Conservation (phyloP, 805 yeast species). For the Vanderwaltozyma tropicalis region DNA sequence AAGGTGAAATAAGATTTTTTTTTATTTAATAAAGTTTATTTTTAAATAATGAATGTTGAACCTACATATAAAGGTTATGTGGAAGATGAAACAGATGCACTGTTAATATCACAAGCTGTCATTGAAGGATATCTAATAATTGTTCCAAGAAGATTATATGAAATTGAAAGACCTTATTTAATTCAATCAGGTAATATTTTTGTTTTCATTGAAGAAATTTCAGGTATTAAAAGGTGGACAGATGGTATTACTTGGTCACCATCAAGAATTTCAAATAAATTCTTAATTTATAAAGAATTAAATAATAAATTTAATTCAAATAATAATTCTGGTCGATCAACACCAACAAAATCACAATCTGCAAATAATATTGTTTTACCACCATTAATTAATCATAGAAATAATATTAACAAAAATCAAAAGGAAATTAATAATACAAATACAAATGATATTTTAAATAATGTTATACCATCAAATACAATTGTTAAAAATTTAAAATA, state of each 20-base stretch:
- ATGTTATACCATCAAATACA: too few relatives aligned
- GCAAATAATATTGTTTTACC: not conserved
- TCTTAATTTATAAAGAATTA: slow-evolving; percentile 67
- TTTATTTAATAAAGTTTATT: too few relatives aligned
- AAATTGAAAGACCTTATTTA: slow-evolving; percentile 54
- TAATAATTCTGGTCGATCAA: not conserved
- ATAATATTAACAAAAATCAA: too few relatives aligned
- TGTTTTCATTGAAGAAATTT: slow-evolving; percentile 71
- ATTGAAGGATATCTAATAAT: slow-evolving; percentile 47
- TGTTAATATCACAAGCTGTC: slow-evolving; percentile 71
- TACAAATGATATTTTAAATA: too few relatives aligned
- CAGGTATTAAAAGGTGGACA: slow-evolving; percentile 90
- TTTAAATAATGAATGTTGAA: slow-evolving; percentile 27
- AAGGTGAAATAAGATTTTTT: too few relatives aligned
- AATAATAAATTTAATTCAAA: slow-evolving; percentile 7
- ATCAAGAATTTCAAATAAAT: slow-evolving; percentile 75
- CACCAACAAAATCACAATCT: not conserved
- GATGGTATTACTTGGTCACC: slow-evolving; percentile 96
- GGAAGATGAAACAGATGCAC: slow-evolving; percentile 73
- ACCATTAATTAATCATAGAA: not conserved
- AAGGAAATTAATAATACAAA: too few relatives aligned
- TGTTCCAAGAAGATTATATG: slow-evolving; percentile 74
- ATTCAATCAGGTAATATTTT: slow-evolving; percentile 73
- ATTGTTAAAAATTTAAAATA: not conserved
- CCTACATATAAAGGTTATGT: slow-evolving; percentile 72